These are phyloP conservation scores for Ceratobasidium sp. DNA, from an alignment of 1,284 basidiomycete species.

Conservation along the genomic window DNA sequence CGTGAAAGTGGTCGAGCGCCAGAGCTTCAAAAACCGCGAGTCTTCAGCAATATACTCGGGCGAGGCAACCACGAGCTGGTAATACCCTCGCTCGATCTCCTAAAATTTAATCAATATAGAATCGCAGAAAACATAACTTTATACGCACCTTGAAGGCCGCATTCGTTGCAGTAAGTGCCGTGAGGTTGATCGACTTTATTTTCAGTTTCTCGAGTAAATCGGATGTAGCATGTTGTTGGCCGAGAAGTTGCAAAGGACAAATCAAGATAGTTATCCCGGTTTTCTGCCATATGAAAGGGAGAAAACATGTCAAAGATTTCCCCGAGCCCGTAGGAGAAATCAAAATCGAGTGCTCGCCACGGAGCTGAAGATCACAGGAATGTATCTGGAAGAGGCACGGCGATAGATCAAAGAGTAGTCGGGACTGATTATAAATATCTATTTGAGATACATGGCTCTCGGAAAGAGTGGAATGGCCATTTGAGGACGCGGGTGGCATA, in stretches of 20 bases:
- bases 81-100: slow-evolving; percentile 6
- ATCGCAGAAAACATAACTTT: neutral
- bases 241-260: slow-evolving; percentile 6
- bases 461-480: too few relatives aligned
- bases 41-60: slow-evolving; percentile 26
- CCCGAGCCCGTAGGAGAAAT: slow-evolving; percentile 28
- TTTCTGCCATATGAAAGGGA: neutral
- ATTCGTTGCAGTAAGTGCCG: slow-evolving; percentile 4
- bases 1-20: neutral
- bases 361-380: slow-evolving; percentile 13
- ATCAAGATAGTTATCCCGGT: neutral
- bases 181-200: neutral
- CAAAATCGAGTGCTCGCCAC: neutral
- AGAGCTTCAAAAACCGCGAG: neutral
- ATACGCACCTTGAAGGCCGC: neutral
- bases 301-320: slow-evolving; percentile 6
- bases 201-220: neutral
- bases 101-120: neutral
- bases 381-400: slow-evolving; percentile 6
- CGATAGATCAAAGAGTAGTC: neutral
- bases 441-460: too few relatives aligned
- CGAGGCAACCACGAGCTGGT: neutral
- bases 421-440: neutral
- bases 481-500: too few relatives aligned
- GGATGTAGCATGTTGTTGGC: slow-evolving; percentile 4